Base-by-base conservation (phyloP, 2,329 filamentous ascomycete genomes). In the Aspergillus sp. region DNA sequence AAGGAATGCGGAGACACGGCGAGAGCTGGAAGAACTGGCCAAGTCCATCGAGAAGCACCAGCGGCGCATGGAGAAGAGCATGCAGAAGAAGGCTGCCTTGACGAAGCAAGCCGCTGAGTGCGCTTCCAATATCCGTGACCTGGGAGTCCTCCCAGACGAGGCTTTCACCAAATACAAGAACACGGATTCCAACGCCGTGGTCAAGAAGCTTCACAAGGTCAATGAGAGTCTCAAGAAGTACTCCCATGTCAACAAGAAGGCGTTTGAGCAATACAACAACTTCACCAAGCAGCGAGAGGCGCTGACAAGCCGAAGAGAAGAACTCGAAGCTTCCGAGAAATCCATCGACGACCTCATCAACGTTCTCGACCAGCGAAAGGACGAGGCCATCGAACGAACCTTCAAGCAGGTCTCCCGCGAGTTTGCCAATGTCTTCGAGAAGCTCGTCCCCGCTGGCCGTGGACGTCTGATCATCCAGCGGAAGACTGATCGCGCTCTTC, bases 191-290 rank as follows among this genome's bases (percentile, higher is more conserved):
- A 91, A 93, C 64, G 86, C 84, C 54, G 90, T 94, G 57, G 83
- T 84, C 56, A 85, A 85, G 70, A 88, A 89, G 59, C 86, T 98
- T 23, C 92, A 95, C 79, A 96, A 93, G 72, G 92, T 94, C 71
- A 96, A 96, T 65, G 91, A 97, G 69, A 88, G 91, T 0, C 83
- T 98, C 57, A 98, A 98, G 80, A 97, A 97, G 75, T 98, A 95
- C 80, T 92, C 92, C 58, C 92, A 97, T 71, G 93, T 99, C 79
- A 99, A 99, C 85, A 99, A 98, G 81, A 98, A 99, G 80, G 95
- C 95, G 0, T 97, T 98, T 73, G 96, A 99, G 78, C 95, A 99
- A 76, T 99, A 98, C 81, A 96, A 94, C 80, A 96, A 89, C 79
- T 99, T 98, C 75, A 97, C 94, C 7, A 90, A 89, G 54, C 92